Percentiles rank a stretch among this genome's conserved stretches.
Evolutionary conservation across 805 yeast species (phyloP).

Genomic region (Metschnikowia noctiluminum): DNA sequence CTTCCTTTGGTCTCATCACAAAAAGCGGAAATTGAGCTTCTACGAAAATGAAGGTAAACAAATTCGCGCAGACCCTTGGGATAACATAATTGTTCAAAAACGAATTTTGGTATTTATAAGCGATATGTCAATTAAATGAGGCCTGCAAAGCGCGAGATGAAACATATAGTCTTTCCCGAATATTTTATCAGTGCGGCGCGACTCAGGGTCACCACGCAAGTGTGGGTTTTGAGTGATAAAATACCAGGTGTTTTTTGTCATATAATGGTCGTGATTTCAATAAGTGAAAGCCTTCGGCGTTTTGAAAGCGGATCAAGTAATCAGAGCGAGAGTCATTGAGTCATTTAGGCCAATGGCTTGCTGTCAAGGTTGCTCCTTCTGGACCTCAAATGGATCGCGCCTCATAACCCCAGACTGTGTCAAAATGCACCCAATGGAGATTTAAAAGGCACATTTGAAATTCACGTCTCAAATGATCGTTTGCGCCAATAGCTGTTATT

Average conservation of each 20-base stretch:
- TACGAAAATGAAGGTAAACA: too few species aligned
- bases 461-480: not conserved
- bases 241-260: too few species aligned
- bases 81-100: too few species aligned
- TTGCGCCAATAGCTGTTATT: not conserved
- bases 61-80: too few species aligned
- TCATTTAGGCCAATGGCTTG: too few species aligned
- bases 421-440: not conserved
- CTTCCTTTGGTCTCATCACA: too few species aligned
- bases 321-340: too few species aligned
- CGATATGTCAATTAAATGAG: not conserved
- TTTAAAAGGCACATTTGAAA: not conserved
- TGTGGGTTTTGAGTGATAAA: too few species aligned
- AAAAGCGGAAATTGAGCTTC: too few species aligned
- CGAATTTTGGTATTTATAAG: not conserved
- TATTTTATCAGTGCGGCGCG: not conserved
- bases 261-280: too few species aligned
- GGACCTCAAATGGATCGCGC: not conserved
- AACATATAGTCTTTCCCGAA: not conserved
- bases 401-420: not conserved
- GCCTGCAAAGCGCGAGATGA: not conserved
- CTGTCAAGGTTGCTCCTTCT: not conserved
- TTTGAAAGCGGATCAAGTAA: too few species aligned
- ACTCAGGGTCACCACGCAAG: not conserved
- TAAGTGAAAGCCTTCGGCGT: too few species aligned